Conservation (phyloP, 805 yeast genomes). For the Wickerhamomyces pijperi region DNA sequence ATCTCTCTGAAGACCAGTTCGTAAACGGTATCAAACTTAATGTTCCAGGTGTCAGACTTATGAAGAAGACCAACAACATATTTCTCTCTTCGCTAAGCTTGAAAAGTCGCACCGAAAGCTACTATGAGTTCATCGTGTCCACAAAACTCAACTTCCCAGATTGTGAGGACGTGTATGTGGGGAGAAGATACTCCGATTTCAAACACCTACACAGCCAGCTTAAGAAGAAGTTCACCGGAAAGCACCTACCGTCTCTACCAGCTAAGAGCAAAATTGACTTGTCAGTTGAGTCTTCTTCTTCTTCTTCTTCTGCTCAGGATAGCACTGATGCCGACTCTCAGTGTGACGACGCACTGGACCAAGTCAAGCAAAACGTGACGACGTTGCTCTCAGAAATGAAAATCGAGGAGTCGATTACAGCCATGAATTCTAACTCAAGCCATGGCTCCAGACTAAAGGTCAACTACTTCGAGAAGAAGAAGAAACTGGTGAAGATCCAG, state of each 20-base stretch:
- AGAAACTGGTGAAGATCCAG: constrained; percentile 11
- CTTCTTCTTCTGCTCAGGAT: too few relatives aligned
- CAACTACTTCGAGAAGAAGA: constrained; percentile 4
- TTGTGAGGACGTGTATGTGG: constrained; percentile 22
- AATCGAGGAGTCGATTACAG: too few relatives aligned
- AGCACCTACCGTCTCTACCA: constrained; percentile 49
- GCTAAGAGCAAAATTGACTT: constrained; percentile 32
- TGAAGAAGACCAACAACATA: constrained; percentile 18
- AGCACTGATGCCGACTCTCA: too few relatives aligned
- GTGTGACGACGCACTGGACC: too few relatives aligned
- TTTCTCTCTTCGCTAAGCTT: constrained; percentile 14
- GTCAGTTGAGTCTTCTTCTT: constrained; percentile 9
- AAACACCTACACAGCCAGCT: constrained; percentile 41
- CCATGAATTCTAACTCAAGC: too few relatives aligned
- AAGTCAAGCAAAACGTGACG: too few relatives aligned
- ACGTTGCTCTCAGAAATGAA: too few relatives aligned
- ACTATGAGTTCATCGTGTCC: constrained; percentile 15
- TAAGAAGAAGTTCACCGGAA: constrained; percentile 55
- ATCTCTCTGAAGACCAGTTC: constrained; percentile 21
- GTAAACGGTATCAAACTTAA: constrained; percentile 53
- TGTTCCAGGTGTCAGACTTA: constrained; percentile 51
- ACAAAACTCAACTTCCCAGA: constrained; percentile 13
- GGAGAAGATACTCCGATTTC: constrained; percentile 62
- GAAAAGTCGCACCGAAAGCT: constrained; percentile 11
- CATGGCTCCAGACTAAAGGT: too few relatives aligned